These are phyloP conservation scores for Geranium rotundifolium DNA, from an alignment of 345 rosid species.

Conservation along the genomic window DNA sequence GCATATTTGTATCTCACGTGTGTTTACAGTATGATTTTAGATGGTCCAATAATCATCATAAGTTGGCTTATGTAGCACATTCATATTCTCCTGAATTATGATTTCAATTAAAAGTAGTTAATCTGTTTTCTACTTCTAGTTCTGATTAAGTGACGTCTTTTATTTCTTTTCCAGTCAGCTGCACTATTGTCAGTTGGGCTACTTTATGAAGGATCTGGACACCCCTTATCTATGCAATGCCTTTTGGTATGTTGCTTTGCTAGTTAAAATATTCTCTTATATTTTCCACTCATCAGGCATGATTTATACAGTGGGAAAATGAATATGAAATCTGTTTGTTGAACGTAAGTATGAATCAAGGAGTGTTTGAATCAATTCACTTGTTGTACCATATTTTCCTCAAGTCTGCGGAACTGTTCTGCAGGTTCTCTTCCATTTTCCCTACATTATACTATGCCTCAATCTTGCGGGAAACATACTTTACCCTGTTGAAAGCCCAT, in stretches of 20 bases:
- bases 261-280: background rate
- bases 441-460: too few relatives aligned
- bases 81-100: background rate
- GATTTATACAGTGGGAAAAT: too few relatives aligned
- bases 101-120: background rate
- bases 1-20: background rate
- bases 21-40: background rate
- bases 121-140: background rate
- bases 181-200: slow-evolving; percentile 87
- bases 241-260: slow-evolving; percentile 46
- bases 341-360: too few relatives aligned
- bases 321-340: too few relatives aligned
- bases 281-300: too few relatives aligned
- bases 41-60: background rate
- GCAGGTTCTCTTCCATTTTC: too few relatives aligned
- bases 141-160: slow-evolving; percentile 3
- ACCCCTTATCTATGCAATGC: slow-evolving; percentile 74
- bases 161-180: slow-evolving; percentile 55
- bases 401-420: too few relatives aligned
- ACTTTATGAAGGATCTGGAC: slow-evolving; percentile 93
- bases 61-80: background rate
- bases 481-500: too few relatives aligned
- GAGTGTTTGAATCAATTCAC: too few relatives aligned
- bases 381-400: too few relatives aligned
- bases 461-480: too few relatives aligned